These are phyloP conservation scores for Septoria petroselini DNA, from an alignment of 2,329 filamentous ascomycete genomes.

Conservation along the genomic window DNA sequence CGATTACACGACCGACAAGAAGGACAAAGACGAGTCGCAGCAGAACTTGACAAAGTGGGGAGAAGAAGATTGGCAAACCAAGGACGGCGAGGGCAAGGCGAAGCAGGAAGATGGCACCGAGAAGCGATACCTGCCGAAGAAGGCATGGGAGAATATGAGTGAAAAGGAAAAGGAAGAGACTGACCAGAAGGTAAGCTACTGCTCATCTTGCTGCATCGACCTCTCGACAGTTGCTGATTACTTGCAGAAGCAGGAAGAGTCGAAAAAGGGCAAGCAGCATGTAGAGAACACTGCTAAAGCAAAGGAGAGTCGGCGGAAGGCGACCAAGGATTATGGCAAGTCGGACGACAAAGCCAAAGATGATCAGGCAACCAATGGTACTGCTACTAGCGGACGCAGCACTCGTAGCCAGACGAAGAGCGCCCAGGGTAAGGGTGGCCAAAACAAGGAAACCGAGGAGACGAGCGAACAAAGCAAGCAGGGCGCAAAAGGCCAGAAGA, in stretches of 20 bases:
- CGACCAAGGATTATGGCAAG: conserved; percentile 28
- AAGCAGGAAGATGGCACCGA: conserved; percentile 45
- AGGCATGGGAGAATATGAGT: conserved; percentile 50
- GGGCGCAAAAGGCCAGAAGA: conserved; percentile 30
- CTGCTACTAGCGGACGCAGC: conserved; percentile 32
- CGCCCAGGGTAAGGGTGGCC: not conserved
- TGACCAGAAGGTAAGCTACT: conserved; percentile 33
- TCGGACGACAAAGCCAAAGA: conserved; percentile 8
- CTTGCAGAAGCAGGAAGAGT: conserved; percentile 35
- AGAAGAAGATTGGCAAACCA: conserved; percentile 52
- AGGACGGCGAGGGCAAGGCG: conserved; percentile 47
- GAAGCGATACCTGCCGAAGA: conserved; percentile 48
- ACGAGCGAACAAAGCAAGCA: conserved; percentile 21
- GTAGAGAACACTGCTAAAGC: conserved; percentile 46
- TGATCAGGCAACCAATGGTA: too few species aligned
- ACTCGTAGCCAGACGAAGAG: conserved; percentile 31
- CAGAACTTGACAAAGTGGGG: conserved; percentile 47
- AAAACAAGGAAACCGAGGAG: conserved; percentile 4
- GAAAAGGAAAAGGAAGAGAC: conserved; percentile 47
- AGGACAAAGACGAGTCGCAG: conserved; percentile 44
- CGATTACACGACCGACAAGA: conserved; percentile 47
- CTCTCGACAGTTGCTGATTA: not conserved
- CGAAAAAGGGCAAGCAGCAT: conserved; percentile 45
- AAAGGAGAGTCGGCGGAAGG: conserved; percentile 42
- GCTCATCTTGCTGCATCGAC: too few species aligned